Evolutionary conservation across 345 rosid species (phyloP).

Genomic region (Moricandia arvensis): DNA sequence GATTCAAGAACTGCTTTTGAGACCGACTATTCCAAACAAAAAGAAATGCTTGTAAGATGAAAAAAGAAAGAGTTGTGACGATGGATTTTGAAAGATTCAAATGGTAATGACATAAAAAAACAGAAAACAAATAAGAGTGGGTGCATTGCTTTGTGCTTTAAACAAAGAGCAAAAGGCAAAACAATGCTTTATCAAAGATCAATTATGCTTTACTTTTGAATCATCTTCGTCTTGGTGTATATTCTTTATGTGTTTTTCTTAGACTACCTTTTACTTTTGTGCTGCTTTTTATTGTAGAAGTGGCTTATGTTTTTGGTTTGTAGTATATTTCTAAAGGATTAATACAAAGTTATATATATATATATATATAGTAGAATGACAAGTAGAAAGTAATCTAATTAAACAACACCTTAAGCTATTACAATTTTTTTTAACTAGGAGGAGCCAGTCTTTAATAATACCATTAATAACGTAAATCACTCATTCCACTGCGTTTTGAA

Average conservation of each 20-base stretch:
- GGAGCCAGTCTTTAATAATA: too few relatives aligned
- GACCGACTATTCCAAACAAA: background rate
- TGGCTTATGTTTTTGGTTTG: background rate
- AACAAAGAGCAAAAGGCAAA: conserved; percentile 34
- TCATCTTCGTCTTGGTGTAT: conserved; percentile 14
- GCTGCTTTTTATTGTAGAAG: background rate
- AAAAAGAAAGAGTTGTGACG: conserved; percentile 15
- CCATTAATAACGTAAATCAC: too few relatives aligned
- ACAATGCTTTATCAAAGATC: conserved; percentile 24
- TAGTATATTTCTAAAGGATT: background rate
- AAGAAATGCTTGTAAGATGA: background rate
- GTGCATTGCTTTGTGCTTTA: conserved; percentile 38
- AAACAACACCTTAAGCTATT: too few relatives aligned
- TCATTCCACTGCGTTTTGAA: too few relatives aligned
- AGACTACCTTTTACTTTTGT: conserved; percentile 13
- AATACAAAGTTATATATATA: too few relatives aligned
- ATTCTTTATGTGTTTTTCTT: conserved; percentile 29
- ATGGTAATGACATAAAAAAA: background rate
- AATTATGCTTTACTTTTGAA: conserved; percentile 22
- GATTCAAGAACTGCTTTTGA: background rate
- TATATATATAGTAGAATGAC: too few relatives aligned
- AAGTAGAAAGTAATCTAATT: too few relatives aligned
- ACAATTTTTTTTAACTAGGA: too few relatives aligned
- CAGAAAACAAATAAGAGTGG: conserved; percentile 13
- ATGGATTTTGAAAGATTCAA: conserved; percentile 24